Percentiles rank a stretch among this genome's conserved stretches.
Evolutionary conservation across 177 flowering plant genomes (phyloP).

Genomic region (Tripterygium wilfordii): DNA sequence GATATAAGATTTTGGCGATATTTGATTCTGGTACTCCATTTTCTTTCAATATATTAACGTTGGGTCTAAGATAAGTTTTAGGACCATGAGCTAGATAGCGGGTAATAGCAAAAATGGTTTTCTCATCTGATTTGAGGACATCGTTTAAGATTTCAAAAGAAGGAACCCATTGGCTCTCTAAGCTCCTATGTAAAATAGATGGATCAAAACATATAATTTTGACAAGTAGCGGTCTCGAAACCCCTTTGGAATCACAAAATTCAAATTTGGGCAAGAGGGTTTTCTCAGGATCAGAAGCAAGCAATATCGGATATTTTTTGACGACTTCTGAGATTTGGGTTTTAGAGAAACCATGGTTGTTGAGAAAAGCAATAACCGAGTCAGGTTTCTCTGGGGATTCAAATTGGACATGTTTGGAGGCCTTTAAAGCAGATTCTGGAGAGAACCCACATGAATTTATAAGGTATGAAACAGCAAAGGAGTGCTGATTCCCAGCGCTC

Average conservation of each 20-base stretch:
- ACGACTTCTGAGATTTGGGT: slow-evolving; percentile 13
- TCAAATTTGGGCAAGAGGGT: slow-evolving; percentile 35
- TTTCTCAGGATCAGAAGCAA: slow-evolving; percentile 10
- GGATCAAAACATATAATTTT: too few species aligned
- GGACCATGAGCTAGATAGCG: background rate
- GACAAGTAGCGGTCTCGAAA: too few species aligned
- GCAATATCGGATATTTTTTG: slow-evolving; percentile 5
- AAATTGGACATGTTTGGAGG: slow-evolving; percentile 12
- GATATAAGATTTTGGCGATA: background rate
- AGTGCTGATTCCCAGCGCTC: background rate
- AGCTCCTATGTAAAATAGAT: too few species aligned
- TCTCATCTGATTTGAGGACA: too few species aligned
- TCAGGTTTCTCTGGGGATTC: slow-evolving; percentile 16
- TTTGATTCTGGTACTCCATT: slow-evolving; percentile 15
- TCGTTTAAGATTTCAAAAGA: too few species aligned
- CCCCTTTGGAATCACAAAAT: too few species aligned
- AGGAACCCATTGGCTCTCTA: too few species aligned
- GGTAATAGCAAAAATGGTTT: slow-evolving; percentile 1
- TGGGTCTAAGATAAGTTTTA: background rate
- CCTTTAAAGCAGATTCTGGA: slow-evolving; percentile 11
- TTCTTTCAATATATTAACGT: slow-evolving; percentile 5
- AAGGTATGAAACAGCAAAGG: slow-evolving; percentile 23
- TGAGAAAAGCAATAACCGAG: slow-evolving; percentile 15
- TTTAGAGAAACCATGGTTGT: slow-evolving; percentile 21
- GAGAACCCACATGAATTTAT: slow-evolving; percentile 19